Conservation (phyloP, 2,329 filamentous ascomycete species). For the Colletotrichum nymphaeae region DNA sequence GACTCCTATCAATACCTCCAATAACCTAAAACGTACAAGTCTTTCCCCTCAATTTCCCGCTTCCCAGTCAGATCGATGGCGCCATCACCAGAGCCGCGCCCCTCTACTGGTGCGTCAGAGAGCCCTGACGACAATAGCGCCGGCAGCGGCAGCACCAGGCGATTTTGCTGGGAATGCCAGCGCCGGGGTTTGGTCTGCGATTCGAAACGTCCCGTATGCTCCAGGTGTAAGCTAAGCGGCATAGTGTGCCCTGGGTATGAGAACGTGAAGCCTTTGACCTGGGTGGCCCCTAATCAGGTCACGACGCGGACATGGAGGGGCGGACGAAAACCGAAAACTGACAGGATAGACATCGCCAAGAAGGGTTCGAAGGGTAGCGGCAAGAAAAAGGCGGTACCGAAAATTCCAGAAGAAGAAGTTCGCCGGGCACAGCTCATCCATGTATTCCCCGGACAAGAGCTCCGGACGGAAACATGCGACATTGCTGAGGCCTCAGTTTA, state of each 20-base stretch:
- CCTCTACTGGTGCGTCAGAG: not conserved
- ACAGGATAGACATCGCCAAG: not conserved
- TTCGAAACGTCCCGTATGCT: slow-evolving; percentile 47
- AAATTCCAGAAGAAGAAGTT: not conserved
- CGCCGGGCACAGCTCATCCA: not conserved
- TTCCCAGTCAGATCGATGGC: not conserved
- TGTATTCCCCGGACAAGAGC: slow-evolving; percentile 12
- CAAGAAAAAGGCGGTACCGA: not conserved
- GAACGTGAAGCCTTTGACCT: slow-evolving; percentile 50
- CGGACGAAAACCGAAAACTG: not conserved
- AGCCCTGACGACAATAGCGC: not conserved
- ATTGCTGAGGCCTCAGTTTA: slow-evolving; percentile 25
- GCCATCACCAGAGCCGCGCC: not conserved
- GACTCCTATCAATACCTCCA: slow-evolving; percentile 5
- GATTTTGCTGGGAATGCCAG: slow-evolving; percentile 55
- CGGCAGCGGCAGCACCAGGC: not conserved
- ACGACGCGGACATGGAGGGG: slow-evolving; percentile 37
- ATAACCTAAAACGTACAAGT: slow-evolving; percentile 20
- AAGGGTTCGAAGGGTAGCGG: not conserved
- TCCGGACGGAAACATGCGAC: slow-evolving; percentile 25
- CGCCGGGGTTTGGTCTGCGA: slow-evolving; percentile 53
- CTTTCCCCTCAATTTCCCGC: too few relatives aligned
- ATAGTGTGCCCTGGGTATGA: slow-evolving; percentile 53
- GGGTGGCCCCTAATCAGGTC: slow-evolving; percentile 43
- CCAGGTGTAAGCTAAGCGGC: slow-evolving; percentile 46